These are phyloP conservation scores for Populus alba DNA, from an alignment of 345 rosid species.

Conservation along the genomic window DNA sequence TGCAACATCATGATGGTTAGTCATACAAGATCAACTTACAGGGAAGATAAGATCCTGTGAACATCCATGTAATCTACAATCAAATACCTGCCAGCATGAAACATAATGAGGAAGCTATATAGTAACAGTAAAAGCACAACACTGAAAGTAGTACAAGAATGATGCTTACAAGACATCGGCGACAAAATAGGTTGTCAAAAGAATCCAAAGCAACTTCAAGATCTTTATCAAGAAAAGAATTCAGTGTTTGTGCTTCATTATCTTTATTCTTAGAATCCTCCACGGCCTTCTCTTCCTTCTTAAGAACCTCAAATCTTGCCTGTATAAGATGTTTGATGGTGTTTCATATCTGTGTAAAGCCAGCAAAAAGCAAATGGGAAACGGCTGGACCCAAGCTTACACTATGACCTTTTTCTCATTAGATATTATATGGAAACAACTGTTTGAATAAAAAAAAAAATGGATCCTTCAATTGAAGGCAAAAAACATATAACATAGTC, in stretches of 20 bases:
- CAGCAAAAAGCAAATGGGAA: slow-evolving; percentile 80
- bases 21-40: slow-evolving; percentile 49
- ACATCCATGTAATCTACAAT: slow-evolving; percentile 98
- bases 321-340: slow-evolving; percentile 97
- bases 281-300: slow-evolving; percentile 51
- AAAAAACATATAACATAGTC: not conserved
- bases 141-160: slow-evolving; percentile 5
- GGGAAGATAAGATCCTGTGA: slow-evolving; percentile 97
- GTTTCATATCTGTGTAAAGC: slow-evolving; percentile 95
- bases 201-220: slow-evolving; percentile 98
- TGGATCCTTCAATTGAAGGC: slow-evolving; percentile 8
- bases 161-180: slow-evolving; percentile 86
- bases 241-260: slow-evolving; percentile 51
- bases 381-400: slow-evolving; percentile 80
- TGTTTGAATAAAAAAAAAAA: not conserved
- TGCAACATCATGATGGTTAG: slow-evolving; percentile 22
- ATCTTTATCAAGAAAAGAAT: slow-evolving; percentile 72
- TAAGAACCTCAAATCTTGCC: slow-evolving; percentile 87
- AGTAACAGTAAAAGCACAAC: not conserved
- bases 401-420: slow-evolving; percentile 49
- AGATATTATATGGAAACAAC: slow-evolving; percentile 16
- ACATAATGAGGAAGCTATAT: slow-evolving; percentile 5
- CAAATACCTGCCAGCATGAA: slow-evolving; percentile 71
- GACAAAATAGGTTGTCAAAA: slow-evolving; percentile 94
- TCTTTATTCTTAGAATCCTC: slow-evolving; percentile 45